Base-by-base conservation (phyloP, 192 early-diverging fungal species). In the Jimgerdemannia flammicorona region DNA sequence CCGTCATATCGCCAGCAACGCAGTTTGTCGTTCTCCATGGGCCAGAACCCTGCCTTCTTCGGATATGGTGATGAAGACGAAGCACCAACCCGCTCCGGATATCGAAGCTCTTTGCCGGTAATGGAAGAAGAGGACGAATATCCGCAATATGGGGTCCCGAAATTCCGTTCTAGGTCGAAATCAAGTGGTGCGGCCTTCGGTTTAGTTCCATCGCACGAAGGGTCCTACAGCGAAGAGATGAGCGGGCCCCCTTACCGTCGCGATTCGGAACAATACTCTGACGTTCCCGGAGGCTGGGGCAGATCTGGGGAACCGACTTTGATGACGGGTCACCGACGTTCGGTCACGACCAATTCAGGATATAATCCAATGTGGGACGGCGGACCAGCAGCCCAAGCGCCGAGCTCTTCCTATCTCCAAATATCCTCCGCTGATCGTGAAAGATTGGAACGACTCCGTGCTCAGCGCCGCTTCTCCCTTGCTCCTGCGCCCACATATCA, bases 131-230 rank as follows among this genome's bases (percentile, higher is more conserved):
- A 79, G 20, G 86, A 86, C 71, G 83, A 84, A 4, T 80, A 79
- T 39, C 73, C 78, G 74, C 70, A 79, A 72, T 70, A 73, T 43
- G 14, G 66, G 76, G 39, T 85, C 8, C 82, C 86, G 8, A 84
- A 84, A 72, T 84, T 80, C 17, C 82, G 90, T 44, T 78, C 82
- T 9, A 74, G 90, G 40, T 91, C 88, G 19, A 90, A 92, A 77
- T 91, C 89, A 3, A 89, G 90, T 4, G 89, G 89, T 10, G 90
- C 88, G 3, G 88, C 91, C 65, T 91, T 87, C 79, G 90, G 88
- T 39, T 64, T 91, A 6, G 68, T 90, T 67, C 79, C 89, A 40
- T 80, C 83, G 39, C 78, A 86, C 43, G 82, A 89, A 65, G 6
- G 6, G 14, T 14, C 49, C 14, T 59, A 59, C 49, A 59, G 49